These are phyloP conservation scores for Pyrenophora teres DNA, from an alignment of 2,329 filamentous ascomycete species.

Conservation along the genomic window DNA sequence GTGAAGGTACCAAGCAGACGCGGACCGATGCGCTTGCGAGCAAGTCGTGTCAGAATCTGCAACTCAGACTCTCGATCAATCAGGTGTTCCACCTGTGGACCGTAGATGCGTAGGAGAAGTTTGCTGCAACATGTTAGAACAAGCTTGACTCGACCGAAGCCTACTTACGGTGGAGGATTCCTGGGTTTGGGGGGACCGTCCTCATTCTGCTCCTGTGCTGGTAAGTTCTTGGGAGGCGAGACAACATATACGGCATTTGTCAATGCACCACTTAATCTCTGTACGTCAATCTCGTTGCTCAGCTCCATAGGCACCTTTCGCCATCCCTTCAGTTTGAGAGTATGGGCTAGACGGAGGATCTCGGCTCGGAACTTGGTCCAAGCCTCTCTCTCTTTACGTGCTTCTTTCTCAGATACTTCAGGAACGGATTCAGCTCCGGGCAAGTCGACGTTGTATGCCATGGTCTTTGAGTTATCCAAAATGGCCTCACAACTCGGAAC, in stretches of 20 bases:
- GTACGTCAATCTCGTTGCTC: constrained; percentile 70
- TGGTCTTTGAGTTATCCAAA: constrained; percentile 87
- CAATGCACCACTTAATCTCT: constrained; percentile 84
- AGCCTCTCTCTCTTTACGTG: constrained; percentile 70
- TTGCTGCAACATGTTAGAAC: constrained; percentile 59
- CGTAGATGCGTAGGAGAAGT: constrained; percentile 88
- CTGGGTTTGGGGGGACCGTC: constrained; percentile 45
- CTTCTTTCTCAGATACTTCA: constrained; percentile 51
- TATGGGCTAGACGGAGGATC: constrained; percentile 87
- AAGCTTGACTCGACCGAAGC: background rate
- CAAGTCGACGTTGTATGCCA: constrained; percentile 71
- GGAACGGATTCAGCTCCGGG: constrained; percentile 53
- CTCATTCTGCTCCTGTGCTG: constrained; percentile 46
- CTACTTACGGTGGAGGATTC: constrained; percentile 59
- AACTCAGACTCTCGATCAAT: constrained; percentile 93
- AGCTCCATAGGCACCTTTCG: constrained; percentile 75
- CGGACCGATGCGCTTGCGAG: constrained; percentile 90
- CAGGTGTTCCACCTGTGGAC: constrained; percentile 90
- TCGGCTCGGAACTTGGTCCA: constrained; percentile 92
- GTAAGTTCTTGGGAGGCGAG: constrained; percentile 72
- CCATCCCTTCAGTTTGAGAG: constrained; percentile 89
- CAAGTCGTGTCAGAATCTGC: constrained; percentile 80
- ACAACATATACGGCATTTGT: constrained; percentile 98
- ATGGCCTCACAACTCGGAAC: constrained; percentile 83
- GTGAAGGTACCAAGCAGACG: constrained; percentile 87